Evolutionary conservation across 1,284 basidiomycete genomes (phyloP).

Genomic region (Omphalotus olearius): DNA sequence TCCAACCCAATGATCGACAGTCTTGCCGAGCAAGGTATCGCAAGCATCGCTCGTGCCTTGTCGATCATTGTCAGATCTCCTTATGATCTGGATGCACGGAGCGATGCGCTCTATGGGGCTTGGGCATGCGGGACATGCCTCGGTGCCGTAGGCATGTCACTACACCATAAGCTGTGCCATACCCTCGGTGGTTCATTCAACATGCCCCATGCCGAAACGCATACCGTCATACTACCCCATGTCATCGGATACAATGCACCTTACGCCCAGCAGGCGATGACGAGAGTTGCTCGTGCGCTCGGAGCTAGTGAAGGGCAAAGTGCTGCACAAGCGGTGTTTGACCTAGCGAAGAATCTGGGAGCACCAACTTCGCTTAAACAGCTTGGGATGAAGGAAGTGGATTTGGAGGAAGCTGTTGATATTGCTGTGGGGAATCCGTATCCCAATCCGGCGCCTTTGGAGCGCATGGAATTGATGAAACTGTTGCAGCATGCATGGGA

Average conservation of each 20-base stretch:
- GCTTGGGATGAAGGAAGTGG: slow-evolving; percentile 39
- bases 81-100: slow-evolving; percentile 32
- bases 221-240: slow-evolving; percentile 43
- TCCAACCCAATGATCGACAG: slow-evolving; percentile 38
- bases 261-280: slow-evolving; percentile 29
- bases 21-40: slow-evolving; percentile 37
- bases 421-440: slow-evolving; percentile 37
- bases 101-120: slow-evolving; percentile 37
- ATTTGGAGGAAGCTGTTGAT: slow-evolving; percentile 38
- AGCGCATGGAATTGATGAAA: slow-evolving; percentile 24
- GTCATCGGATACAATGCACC: slow-evolving; percentile 40
- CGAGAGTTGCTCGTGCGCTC: slow-evolving; percentile 31
- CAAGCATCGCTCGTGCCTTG: slow-evolving; percentile 30
- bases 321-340: slow-evolving; percentile 35
- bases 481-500: slow-evolving; percentile 22
- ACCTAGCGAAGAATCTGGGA: slow-evolving; percentile 35
- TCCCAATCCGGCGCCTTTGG: slow-evolving; percentile 38
- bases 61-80: slow-evolving; percentile 28
- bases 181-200: slow-evolving; percentile 41
- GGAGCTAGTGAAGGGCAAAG: slow-evolving; percentile 18
- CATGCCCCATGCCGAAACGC: slow-evolving; percentile 43
- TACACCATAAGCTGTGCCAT: slow-evolving; percentile 46
- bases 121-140: slow-evolving; percentile 38
- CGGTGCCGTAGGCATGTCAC: slow-evolving; percentile 36
- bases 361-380: slow-evolving; percentile 34